These are phyloP conservation scores for Hypholoma fasciculare DNA, from an alignment of 768 basidiomycete species.

Conservation along the genomic window DNA sequence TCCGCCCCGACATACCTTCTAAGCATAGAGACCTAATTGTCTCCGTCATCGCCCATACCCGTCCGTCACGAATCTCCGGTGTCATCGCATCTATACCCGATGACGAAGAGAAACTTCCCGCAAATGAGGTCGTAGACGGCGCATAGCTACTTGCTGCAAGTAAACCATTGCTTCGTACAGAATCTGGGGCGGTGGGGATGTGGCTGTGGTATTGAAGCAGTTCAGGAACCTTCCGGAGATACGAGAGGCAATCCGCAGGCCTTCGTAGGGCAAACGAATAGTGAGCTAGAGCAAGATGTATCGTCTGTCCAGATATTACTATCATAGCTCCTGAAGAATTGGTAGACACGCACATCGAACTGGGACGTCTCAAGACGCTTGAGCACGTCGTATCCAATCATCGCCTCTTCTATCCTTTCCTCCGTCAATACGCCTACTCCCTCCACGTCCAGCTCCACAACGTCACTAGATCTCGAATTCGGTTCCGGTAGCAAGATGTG, in stretches of 20 bases:
- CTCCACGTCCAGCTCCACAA: conserved; percentile 38
- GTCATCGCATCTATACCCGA: conserved; percentile 40
- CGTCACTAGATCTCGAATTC: conserved; percentile 22
- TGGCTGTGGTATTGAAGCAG: conserved; percentile 55
- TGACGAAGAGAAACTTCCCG: conserved; percentile 48
- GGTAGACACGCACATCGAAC: conserved; percentile 52
- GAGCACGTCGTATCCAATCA: conserved; percentile 52
- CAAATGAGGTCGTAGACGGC: conserved; percentile 47
- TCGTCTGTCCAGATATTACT: conserved; percentile 44
- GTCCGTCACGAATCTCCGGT: conserved; percentile 65
- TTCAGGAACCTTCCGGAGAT: conserved; percentile 56
- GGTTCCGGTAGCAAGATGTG: conserved; percentile 34
- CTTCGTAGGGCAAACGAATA: conserved; percentile 77
- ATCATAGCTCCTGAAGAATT: not conserved
- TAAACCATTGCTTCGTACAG: conserved; percentile 38
- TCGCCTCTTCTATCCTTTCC: conserved; percentile 60
- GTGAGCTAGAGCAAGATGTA: conserved; percentile 71
- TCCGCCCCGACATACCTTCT: conserved; percentile 52
- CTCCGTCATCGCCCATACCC: conserved; percentile 73
- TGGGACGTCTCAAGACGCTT: conserved; percentile 48
- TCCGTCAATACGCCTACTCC: conserved; percentile 58
- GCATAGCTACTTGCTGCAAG: conserved; percentile 28
- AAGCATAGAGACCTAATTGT: conserved; percentile 75
- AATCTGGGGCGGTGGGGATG: conserved; percentile 39
- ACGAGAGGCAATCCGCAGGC: conserved; percentile 60